These are phyloP conservation scores for Yamadazyma sp. DNA, from an alignment of 1,139 yeast species.

Conservation along the genomic window DNA sequence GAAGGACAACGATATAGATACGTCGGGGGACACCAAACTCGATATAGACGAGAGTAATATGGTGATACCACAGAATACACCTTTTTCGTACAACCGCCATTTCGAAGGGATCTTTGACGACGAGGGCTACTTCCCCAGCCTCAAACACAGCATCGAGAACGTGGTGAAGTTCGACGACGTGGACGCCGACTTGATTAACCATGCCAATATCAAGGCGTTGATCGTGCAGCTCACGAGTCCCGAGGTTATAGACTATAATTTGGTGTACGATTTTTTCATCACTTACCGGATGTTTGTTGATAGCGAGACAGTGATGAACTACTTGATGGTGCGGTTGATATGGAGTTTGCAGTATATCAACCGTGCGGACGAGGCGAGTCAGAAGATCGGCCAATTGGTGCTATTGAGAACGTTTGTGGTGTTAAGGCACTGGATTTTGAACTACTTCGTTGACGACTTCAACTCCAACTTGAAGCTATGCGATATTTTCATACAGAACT, in stretches of 20 bases:
- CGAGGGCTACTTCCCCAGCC: slow-evolving; percentile 33
- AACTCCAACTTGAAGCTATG: slow-evolving; percentile 47
- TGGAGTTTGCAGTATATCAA: slow-evolving; percentile 65
- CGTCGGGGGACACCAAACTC: neutral
- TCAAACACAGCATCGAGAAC: slow-evolving; percentile 19
- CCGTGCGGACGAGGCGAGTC: slow-evolving; percentile 30
- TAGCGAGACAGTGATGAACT: slow-evolving; percentile 55
- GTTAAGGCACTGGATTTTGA: slow-evolving; percentile 84
- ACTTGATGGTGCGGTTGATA: slow-evolving; percentile 62
- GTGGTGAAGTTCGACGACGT: slow-evolving; percentile 39
- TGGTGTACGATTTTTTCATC: slow-evolving; percentile 81
- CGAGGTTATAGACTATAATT: slow-evolving; percentile 71
- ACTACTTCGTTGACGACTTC: slow-evolving; percentile 73
- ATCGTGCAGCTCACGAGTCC: slow-evolving; percentile 79
- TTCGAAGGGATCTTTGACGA: slow-evolving; percentile 46
- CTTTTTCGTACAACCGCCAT: slow-evolving; percentile 34
- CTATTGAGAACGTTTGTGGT: slow-evolving; percentile 86
- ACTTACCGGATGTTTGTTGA: slow-evolving; percentile 74
- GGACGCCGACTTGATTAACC: slow-evolving; percentile 36
- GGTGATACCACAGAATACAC: neutral
- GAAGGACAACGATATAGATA: no score
- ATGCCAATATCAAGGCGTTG: slow-evolving; percentile 52
- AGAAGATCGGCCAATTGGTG: slow-evolving; percentile 64
- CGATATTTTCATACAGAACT: slow-evolving; percentile 43
- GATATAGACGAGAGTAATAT: neutral